Evolutionary conservation across 2,329 filamentous ascomycete species (phyloP).

Genomic region (Penicillium sp.): DNA sequence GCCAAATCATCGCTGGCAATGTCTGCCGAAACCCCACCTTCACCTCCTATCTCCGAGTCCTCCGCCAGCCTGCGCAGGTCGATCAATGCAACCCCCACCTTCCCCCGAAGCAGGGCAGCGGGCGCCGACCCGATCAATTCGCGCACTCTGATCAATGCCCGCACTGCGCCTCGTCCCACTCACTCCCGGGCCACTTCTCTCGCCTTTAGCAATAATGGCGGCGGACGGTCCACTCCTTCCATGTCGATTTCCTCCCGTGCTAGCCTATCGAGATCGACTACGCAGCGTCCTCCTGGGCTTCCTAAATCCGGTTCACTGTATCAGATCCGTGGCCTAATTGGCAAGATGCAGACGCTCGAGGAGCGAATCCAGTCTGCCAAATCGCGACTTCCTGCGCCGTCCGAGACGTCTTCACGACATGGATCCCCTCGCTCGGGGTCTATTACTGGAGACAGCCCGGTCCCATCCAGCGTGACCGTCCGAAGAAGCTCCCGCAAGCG

Average conservation of each 20-base stretch:
- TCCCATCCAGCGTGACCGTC: conserved; percentile 58
- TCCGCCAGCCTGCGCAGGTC: conserved; percentile 61
- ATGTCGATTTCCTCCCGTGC: conserved; percentile 37
- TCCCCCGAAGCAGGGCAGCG: conserved; percentile 42
- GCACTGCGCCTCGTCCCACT: conserved; percentile 40
- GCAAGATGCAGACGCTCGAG: conserved; percentile 95
- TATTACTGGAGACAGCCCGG: conserved; percentile 46
- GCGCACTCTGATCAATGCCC: conserved; percentile 49
- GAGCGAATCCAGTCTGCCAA: conserved; percentile 86
- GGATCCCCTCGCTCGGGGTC: conserved; percentile 68
- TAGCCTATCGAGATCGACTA: conserved; percentile 48
- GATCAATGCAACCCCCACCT: conserved; percentile 51
- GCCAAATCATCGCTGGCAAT: conserved; percentile 65
- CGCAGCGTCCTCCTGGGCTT: conserved; percentile 45
- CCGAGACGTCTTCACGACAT: conserved; percentile 68
- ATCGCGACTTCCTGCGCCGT: conserved; percentile 84
- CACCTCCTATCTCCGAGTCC: conserved; percentile 87
- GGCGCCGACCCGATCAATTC: conserved; percentile 54
- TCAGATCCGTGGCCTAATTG: conserved; percentile 89
- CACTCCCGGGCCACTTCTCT: conserved; percentile 61
- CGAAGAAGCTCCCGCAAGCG: conserved; percentile 45
- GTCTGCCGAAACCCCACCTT: conserved; percentile 78
- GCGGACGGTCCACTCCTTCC: conserved; percentile 46
- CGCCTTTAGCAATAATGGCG: conserved; percentile 45
- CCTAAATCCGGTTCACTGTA: conserved; percentile 72